These are phyloP conservation scores for Pythium rishiriense DNA, from an alignment of 352 stramenopile genomes.

Conservation along the genomic window DNA sequence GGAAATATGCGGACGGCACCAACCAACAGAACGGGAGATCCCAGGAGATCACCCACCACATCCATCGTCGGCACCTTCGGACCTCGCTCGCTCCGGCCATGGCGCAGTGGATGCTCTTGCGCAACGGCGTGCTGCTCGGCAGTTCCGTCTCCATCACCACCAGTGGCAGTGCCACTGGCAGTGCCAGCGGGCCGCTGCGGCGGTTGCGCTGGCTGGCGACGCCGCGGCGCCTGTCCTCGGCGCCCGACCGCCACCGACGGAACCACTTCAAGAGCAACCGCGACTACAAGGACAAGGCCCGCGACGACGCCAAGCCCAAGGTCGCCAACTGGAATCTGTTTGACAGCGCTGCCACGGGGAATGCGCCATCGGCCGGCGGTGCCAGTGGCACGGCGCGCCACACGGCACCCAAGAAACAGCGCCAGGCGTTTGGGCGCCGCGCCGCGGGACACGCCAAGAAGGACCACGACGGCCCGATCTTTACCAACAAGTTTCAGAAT, in stretches of 20 bases:
- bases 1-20: slow-evolving; percentile 18
- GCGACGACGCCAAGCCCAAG: slow-evolving; percentile 14
- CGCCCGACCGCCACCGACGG: slow-evolving; percentile 48
- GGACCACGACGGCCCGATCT: slow-evolving; percentile 40
- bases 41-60: no score
- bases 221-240: slow-evolving; percentile 40
- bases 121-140: slow-evolving; percentile 16
- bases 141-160: background rate
- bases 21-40: slow-evolving; percentile 26
- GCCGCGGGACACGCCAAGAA: slow-evolving; percentile 28
- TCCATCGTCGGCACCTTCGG: no score
- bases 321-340: slow-evolving; percentile 38
- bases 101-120: slow-evolving; percentile 34
- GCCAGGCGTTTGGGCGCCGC: slow-evolving; percentile 14
- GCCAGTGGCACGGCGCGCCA: slow-evolving; percentile 5
- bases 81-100: no score
- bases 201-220: background rate
- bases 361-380: background rate
- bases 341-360: slow-evolving; percentile 9
- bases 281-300: slow-evolving; percentile 34
- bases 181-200: no score
- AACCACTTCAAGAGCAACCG: slow-evolving; percentile 56
- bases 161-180: no score
- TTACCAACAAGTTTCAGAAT: slow-evolving; percentile 88
- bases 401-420: slow-evolving; percentile 30